These are phyloP conservation scores for Fistulifera solaris DNA, from an alignment of 108 stramenopile species.

Conservation along the genomic window DNA sequence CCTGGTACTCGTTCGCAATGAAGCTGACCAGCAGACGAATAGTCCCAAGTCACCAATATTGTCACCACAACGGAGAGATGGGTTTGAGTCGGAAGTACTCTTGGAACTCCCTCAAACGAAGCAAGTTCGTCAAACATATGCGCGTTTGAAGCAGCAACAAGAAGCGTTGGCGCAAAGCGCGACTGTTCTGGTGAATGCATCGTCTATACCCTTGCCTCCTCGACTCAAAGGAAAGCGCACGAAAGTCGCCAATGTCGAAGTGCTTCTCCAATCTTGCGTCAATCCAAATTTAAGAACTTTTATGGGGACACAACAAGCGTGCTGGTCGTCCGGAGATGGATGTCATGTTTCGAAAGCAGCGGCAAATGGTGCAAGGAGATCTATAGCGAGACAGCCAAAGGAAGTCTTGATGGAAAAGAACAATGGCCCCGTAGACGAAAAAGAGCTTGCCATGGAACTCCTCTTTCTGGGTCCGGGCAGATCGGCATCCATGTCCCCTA, in stretches of 20 bases:
- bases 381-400: background rate
- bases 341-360: background rate
- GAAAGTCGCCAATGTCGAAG: constrained; percentile 29
- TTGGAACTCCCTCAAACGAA: constrained; percentile 2
- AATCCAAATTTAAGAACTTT: constrained; percentile 24
- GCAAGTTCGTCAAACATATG: background rate
- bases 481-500: too few species aligned
- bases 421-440: background rate
- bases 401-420: too few species aligned
- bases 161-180: background rate
- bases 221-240: constrained; percentile 25
- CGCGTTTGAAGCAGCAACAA: background rate
- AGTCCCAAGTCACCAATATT: background rate
- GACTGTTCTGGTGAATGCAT: background rate
- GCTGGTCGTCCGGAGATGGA: constrained; percentile 8
- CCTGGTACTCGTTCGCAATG: too few species aligned
- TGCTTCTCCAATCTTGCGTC: constrained; percentile 32
- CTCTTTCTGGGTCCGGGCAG: constrained; percentile 1
- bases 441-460: background rate
- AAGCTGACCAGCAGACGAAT: too few species aligned
- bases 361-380: too few species aligned
- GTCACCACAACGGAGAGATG: constrained; percentile 1
- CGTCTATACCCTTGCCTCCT: background rate
- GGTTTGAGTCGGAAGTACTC: background rate
- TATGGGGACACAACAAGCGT: constrained; percentile 26